phyloP scores from a whole-genome alignment of 345 rosid genomes.

The Euphorbia tirucalli region DNA sequence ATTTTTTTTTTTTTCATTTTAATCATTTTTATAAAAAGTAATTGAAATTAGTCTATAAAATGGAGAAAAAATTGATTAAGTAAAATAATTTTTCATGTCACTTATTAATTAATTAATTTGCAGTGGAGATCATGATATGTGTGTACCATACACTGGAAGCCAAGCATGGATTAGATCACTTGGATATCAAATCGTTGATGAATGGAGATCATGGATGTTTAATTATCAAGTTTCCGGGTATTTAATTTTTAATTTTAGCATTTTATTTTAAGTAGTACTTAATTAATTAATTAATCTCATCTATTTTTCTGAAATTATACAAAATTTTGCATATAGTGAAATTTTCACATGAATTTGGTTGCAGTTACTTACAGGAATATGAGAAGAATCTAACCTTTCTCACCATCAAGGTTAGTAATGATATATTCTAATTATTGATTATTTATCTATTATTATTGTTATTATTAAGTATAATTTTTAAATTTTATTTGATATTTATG shows the following conservation, averaged over 20 bases:
- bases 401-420: conserved; percentile 49
- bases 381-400: conserved; percentile 47
- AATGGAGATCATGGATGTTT: conserved; percentile 47
- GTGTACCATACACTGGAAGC: conserved; percentile 52
- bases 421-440: neutral
- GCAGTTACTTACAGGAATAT: conserved; percentile 19
- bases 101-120: neutral
- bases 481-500: neutral
- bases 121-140: conserved; percentile 27
- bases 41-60: too few species aligned
- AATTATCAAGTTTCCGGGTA: conserved; percentile 45
- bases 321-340: too few species aligned
- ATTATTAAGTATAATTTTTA: too few species aligned
- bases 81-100: neutral
- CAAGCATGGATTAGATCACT: conserved; percentile 55
- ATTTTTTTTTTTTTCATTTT: neutral
- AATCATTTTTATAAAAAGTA: neutral
- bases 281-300: too few species aligned
- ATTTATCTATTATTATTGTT: neutral
- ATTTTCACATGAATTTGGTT: neutral
- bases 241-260: neutral
- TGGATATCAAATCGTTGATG: conserved; percentile 35
- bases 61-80: too few species aligned
- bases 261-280: too few species aligned
- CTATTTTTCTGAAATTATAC: too few species aligned